A percentile compares a stretch with the other conserved stretches of the same genome.
These are phyloP conservation scores for Ascochyta rabiei DNA, from an alignment of 2,329 filamentous ascomycete genomes.

Conservation along the genomic window DNA sequence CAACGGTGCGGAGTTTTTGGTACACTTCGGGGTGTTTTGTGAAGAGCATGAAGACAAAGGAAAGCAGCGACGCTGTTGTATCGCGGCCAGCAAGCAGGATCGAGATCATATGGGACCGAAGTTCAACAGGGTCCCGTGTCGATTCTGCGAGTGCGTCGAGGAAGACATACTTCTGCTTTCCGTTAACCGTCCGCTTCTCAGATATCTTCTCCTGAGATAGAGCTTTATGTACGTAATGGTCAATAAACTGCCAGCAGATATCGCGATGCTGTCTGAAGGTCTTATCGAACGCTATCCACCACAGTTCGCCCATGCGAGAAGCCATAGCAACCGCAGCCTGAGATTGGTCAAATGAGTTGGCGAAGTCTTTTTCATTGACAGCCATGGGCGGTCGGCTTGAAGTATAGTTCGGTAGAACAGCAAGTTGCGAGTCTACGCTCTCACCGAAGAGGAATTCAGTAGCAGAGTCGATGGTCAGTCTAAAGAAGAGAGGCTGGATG, in stretches of 20 bases:
- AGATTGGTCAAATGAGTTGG: conserved; percentile 30
- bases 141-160: conserved; percentile 80
- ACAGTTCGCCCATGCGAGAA: conserved; percentile 36
- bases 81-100: conserved; percentile 85
- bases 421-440: conserved; percentile 38
- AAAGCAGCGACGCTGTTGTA: conserved; percentile 80
- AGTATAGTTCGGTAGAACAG: conserved; percentile 25
- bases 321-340: conserved; percentile 24
- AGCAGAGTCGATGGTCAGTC: conserved; percentile 47
- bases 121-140: conserved; percentile 68
- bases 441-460: conserved; percentile 48
- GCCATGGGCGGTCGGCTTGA: conserved; percentile 16
- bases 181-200: conserved; percentile 17
- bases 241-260: conserved; percentile 35
- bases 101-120: conserved; percentile 82
- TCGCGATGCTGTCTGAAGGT: conserved; percentile 38
- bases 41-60: conserved; percentile 66
- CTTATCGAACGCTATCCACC: conserved; percentile 39
- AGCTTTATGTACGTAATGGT: conserved; percentile 33
- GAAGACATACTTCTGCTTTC: conserved; percentile 69
- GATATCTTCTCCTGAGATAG: conserved; percentile 24
- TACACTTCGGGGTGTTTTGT: conserved; percentile 47
- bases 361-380: conserved; percentile 31
- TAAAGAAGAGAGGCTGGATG: conserved; percentile 49
- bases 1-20: conserved; percentile 43